Conservation (phyloP, 441 rosid genomes). For the Cnidoscolus chayamansa region DNA sequence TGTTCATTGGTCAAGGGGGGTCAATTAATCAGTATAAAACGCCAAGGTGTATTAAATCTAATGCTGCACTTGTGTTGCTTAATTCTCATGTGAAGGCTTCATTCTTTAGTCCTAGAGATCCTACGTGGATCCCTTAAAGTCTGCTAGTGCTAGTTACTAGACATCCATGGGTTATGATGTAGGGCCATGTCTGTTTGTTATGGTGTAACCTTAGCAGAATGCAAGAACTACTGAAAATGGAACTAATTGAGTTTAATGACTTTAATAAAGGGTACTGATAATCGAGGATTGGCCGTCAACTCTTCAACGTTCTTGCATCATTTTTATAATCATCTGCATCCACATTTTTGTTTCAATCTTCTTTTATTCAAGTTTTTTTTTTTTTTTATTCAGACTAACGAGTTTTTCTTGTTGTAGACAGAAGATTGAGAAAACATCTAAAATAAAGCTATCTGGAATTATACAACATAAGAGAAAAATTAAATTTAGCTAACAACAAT, state of each 20-base stretch:
- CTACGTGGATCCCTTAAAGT: conserved; percentile 58
- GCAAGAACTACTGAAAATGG: not conserved
- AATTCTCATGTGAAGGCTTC: conserved; percentile 59
- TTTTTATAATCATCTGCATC: no score
- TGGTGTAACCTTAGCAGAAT: not conserved
- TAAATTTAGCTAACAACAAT: no score
- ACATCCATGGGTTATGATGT: not conserved
- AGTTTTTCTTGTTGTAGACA: no score
- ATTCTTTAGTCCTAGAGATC: conserved; percentile 77
- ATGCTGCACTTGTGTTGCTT: conserved; percentile 54
- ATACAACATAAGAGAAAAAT: no score
- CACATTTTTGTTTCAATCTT: no score
- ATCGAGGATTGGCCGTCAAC: not conserved
- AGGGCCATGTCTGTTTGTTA: not conserved
- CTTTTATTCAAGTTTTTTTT: no score
- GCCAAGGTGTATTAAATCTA: conserved; percentile 72
- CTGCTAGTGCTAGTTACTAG: not conserved
- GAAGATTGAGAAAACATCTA: no score
- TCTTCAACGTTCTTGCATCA: no score
- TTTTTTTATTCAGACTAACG: no score
- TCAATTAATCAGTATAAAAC: conserved; percentile 89
- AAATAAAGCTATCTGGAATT: no score
- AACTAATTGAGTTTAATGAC: not conserved
- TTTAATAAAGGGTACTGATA: not conserved
- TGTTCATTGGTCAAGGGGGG: conserved; percentile 70